These are phyloP conservation scores for Pharus latifolius DNA, from an alignment of 176 grass and related monocot species.

Conservation along the genomic window DNA sequence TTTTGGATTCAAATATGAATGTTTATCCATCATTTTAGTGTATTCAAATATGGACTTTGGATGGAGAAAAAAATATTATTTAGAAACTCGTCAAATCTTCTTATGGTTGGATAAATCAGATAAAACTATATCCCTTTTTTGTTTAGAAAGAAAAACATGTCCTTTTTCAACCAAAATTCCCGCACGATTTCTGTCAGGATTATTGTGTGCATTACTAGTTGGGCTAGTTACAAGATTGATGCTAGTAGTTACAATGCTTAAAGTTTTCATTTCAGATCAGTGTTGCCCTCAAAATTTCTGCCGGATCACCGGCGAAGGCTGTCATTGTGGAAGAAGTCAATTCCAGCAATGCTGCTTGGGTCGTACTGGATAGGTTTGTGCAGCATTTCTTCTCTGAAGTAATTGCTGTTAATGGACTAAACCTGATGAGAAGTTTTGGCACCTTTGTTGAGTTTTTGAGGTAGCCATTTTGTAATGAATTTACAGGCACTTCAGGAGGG, in stretches of 20 bases:
- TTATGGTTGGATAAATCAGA: too few relatives aligned
- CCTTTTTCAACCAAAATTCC: background rate
- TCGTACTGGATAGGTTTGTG: slow-evolving; percentile 55
- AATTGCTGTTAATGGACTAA: background rate
- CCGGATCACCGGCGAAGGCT: slow-evolving; percentile 48
- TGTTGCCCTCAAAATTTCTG: slow-evolving; percentile 40
- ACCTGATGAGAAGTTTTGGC: background rate
- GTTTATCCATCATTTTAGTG: too few relatives aligned
- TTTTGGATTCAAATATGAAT: too few relatives aligned
- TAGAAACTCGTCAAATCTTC: too few relatives aligned
- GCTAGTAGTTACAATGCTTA: background rate
- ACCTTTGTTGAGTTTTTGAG: background rate
- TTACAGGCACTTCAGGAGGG: slow-evolving; percentile 51
- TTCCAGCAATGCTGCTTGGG: slow-evolving; percentile 51
- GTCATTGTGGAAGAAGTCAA: slow-evolving; percentile 55
- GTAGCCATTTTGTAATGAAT: background rate
- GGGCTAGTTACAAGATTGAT: background rate
- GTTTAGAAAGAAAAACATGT: background rate
- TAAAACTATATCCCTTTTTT: too few relatives aligned
- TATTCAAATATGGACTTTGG: too few relatives aligned
- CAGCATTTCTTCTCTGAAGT: background rate
- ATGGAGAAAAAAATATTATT: too few relatives aligned
- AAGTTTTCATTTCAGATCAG: slow-evolving; percentile 31
- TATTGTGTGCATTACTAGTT: background rate
- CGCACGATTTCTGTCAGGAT: background rate